phyloP scores from a whole-genome alignment of 2,329 filamentous ascomycete species.

The Alternaria novae-zelandiae region DNA sequence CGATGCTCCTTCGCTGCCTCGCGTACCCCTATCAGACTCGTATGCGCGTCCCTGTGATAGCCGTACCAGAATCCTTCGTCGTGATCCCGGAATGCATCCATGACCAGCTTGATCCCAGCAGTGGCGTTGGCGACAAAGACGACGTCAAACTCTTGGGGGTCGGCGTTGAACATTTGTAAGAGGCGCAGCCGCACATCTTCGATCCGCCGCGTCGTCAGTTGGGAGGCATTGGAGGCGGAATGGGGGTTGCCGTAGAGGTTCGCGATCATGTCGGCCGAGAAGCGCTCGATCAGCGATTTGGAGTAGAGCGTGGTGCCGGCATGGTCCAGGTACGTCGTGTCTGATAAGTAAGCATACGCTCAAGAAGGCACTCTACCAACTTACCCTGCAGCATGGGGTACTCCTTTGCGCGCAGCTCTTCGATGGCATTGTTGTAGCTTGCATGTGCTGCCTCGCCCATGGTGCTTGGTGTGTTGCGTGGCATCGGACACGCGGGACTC shows the following conservation, averaged over 20 bases:
- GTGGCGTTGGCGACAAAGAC: conserved; percentile 94
- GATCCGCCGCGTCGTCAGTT: conserved; percentile 74
- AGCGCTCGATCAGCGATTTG: conserved; percentile 80
- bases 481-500: background rate
- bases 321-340: conserved; percentile 86
- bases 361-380: background rate
- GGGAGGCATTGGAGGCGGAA: conserved; percentile 82
- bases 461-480: conserved; percentile 3
- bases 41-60: conserved; percentile 86
- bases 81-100: conserved; percentile 74
- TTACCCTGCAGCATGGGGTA: conserved; percentile 74
- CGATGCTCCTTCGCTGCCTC: conserved; percentile 68
- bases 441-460: conserved; percentile 38
- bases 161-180: conserved; percentile 79
- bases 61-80: conserved; percentile 78
- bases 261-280: conserved; percentile 77
- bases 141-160: conserved; percentile 81
- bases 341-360: conserved; percentile 52
- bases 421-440: conserved; percentile 65
- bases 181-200: conserved; percentile 76
- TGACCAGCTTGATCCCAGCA: conserved; percentile 84
- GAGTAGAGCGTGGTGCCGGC: conserved; percentile 87
- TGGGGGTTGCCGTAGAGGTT: conserved; percentile 91
- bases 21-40: conserved; percentile 81
- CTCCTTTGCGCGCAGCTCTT: conserved; percentile 64